Percentiles rank a stretch among this genome's conserved stretches.
Evolutionary conservation across 139 green algal genomes (phyloP).

Genomic region (Auxenochlorella protothecoides): DNA sequence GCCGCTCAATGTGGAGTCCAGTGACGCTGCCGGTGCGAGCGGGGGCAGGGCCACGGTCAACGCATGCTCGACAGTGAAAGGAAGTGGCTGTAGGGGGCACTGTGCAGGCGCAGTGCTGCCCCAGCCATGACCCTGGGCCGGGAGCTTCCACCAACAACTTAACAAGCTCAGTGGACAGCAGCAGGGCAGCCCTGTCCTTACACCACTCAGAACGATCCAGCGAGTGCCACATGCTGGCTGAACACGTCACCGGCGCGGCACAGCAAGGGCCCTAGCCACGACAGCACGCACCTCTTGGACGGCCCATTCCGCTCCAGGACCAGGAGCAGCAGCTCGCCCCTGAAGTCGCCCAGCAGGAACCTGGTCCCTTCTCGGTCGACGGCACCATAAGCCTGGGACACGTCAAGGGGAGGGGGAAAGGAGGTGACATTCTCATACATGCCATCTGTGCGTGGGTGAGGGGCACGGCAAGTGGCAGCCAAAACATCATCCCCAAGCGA

Average conservation of each 20-base stretch:
- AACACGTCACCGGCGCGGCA: too few species aligned
- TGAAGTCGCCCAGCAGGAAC: constrained; percentile 75
- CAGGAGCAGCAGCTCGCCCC: constrained; percentile 74
- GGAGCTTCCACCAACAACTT: too few species aligned
- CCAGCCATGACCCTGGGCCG: too few species aligned
- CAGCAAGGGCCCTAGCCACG: too few species aligned
- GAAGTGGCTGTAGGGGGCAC: neutral
- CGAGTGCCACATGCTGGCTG: too few species aligned
- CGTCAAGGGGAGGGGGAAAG: neutral
- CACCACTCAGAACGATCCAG: too few species aligned
- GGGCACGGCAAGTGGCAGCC: neutral
- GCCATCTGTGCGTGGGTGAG: neutral
- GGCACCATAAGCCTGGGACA: constrained; percentile 37
- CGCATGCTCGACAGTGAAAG: neutral
- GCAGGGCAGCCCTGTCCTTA: too few species aligned
- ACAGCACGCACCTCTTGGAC: too few species aligned
- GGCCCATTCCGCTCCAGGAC: constrained; percentile 36
- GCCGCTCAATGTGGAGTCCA: constrained; percentile 64
- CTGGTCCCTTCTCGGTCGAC: constrained; percentile 75
- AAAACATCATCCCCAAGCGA: neutral
- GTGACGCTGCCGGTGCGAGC: constrained; percentile 28
- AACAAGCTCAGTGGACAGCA: too few species aligned
- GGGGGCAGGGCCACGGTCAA: neutral
- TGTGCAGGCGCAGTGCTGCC: too few species aligned
- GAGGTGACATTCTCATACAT: neutral